Evolutionary conservation across 306 rosid species (phyloP).

Genomic region (Gastrolobium villosum): DNA sequence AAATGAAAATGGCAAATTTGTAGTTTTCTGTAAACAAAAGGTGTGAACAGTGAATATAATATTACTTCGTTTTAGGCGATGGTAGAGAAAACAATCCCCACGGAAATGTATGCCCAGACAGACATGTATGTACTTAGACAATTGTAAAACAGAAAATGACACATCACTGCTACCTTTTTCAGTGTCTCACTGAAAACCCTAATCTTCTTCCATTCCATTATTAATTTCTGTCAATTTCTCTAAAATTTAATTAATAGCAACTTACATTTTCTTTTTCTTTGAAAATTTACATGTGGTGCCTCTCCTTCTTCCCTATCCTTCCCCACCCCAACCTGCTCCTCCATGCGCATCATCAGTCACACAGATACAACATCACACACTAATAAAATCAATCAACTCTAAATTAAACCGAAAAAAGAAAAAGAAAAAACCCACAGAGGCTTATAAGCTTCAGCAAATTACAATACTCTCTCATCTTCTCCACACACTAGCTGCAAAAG

Average conservation of each 20-base stretch:
- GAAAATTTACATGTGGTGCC: slow-evolving; percentile 43
- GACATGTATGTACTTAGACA: slow-evolving; percentile 55
- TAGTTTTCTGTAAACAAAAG: slow-evolving; percentile 47
- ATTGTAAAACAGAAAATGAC: slow-evolving; percentile 79
- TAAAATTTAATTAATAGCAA: slow-evolving; percentile 32
- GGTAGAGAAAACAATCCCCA: slow-evolving; percentile 66
- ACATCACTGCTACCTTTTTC: slow-evolving; percentile 84
- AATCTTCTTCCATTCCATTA: slow-evolving; percentile 46
- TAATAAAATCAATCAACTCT: slow-evolving; percentile 26
- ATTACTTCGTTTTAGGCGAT: slow-evolving; percentile 32
- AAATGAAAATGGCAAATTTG: slow-evolving; percentile 50
- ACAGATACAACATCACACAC: slow-evolving; percentile 46
- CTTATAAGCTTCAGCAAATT: slow-evolving; percentile 36
- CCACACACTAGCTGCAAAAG: slow-evolving; percentile 41
- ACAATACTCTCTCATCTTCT: slow-evolving; percentile 25
- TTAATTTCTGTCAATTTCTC: slow-evolving; percentile 29
- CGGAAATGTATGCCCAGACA: slow-evolving; percentile 77
- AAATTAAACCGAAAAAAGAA: not conserved
- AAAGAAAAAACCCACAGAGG: slow-evolving; percentile 36
- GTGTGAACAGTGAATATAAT: slow-evolving; percentile 40
- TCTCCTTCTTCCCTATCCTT: slow-evolving; percentile 30
- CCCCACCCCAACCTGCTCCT: slow-evolving; percentile 21
- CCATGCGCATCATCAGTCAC: slow-evolving; percentile 48
- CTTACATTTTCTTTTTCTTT: slow-evolving; percentile 35
- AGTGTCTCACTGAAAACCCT: slow-evolving; percentile 62